Evolutionary conservation across 345 rosid genomes (phyloP), one percentile per base, ranked within the genome.

Genomic region (Pugionium dolabratum): DNA sequence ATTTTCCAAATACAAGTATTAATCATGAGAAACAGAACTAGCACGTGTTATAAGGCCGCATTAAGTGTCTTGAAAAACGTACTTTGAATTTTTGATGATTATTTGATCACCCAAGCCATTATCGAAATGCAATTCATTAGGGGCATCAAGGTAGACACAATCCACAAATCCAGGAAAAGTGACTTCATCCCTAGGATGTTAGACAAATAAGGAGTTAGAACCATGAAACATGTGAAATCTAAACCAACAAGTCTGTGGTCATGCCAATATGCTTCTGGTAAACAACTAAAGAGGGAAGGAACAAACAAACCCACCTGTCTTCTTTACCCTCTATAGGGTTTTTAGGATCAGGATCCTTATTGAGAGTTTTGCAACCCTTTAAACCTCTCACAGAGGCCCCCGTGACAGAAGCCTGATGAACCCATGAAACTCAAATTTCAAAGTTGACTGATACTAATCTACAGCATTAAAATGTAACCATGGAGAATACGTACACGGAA

Each of bases 161-260:
- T 93, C 98, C 31, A 93, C 90, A 78, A 93, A 93, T 47, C 96
- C 96, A 64, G 96, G 97, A 75, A 85, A 88, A 25, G 79, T 82
- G 78, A 93, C 80, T 66, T 31, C 79, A 56, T 85, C 98, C 90
- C 97, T 93, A 83, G 39, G 54, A 66, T 65, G 68, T 64, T 39
- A 42, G 49, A 48, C 54, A 2, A 28, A 65, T 28, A 37, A 32
- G 11, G 53, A 72, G 76, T 79, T 64, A 78, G 60, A 70, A 59
- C 43, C 49, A 42, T 61, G 51, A 52, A 52, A 49, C 52, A 68
- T 37, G 41, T 18, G 2, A 57, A 4, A 63, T 10, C 31, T 68
- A 51, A 54, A 52, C 44, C 31, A 67, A 47, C 18, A 35, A n/a
- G 4, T 53, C 7, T 5, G 9, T 36, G 56, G 51, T 43, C 44